Conservation (phyloP, 805 yeast species). For the Candida palmyrensis region DNA sequence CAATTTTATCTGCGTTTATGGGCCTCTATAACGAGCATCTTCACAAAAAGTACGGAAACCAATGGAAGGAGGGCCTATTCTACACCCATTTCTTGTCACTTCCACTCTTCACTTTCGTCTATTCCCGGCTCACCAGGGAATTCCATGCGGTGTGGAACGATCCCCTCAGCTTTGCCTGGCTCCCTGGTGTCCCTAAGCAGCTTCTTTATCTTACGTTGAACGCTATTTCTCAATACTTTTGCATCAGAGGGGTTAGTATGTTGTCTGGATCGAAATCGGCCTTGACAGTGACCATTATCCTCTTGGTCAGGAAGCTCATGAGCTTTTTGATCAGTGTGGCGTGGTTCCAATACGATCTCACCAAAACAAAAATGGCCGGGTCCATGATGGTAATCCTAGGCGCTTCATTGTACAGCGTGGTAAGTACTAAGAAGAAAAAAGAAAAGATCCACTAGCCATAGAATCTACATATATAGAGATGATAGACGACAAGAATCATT, state of each 20-base stretch:
- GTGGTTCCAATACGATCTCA: constrained; percentile 44
- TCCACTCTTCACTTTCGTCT: constrained; percentile 44
- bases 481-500: not conserved
- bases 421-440: constrained; percentile 1
- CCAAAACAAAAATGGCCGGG: constrained; percentile 39
- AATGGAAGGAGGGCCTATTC: constrained; percentile 64
- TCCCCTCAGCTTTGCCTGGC: not conserved
- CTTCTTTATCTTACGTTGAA: constrained; percentile 12
- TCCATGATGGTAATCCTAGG: constrained; percentile 50
- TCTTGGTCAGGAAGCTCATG: constrained; percentile 56
- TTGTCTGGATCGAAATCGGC: constrained; percentile 57
- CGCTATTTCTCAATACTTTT: constrained; percentile 29
- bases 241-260: constrained; percentile 64
- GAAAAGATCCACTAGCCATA: too few relatives aligned
- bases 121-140: constrained; percentile 14
- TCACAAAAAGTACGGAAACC: constrained; percentile 44
- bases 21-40: constrained; percentile 55
- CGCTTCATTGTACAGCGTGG: constrained; percentile 39
- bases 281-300: constrained; percentile 55
- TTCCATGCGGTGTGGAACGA: constrained; percentile 7
- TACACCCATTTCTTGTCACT: constrained; percentile 53
- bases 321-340: constrained; percentile 54
- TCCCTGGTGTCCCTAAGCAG: constrained; percentile 9
- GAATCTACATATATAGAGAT: not conserved
- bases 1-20: constrained; percentile 49